Evolutionary conservation across 176 grass and related monocot species (phyloP).

Genomic region (Avena eriantha): DNA sequence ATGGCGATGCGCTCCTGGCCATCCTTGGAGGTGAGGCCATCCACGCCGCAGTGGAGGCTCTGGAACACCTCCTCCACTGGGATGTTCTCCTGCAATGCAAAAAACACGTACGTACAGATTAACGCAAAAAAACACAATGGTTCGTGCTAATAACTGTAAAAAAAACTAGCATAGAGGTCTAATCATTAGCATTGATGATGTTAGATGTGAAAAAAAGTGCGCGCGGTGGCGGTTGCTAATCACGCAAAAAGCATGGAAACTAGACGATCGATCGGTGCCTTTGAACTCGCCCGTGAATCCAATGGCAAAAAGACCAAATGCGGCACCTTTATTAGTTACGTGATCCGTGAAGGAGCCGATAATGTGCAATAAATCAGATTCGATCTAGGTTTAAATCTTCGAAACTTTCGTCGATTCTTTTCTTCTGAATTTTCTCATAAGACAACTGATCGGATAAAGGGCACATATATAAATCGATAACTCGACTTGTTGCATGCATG

Average conservation of each 20-base stretch:
- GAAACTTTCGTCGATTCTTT: neutral
- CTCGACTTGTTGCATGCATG: neutral
- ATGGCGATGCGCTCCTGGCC: constrained; percentile 58
- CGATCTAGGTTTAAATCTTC: constrained; percentile 8
- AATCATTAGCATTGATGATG: neutral
- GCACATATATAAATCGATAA: neutral
- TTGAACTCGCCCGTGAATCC: constrained; percentile 32
- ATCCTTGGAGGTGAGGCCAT: constrained; percentile 67
- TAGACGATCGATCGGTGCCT: neutral
- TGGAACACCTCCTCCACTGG: constrained; percentile 91
- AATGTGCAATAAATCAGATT: neutral
- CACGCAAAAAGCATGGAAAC: neutral
- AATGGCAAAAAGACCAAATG: neutral
- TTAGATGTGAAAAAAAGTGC: neutral
- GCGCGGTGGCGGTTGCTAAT: constrained; percentile 37
- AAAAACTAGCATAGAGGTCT: neutral
- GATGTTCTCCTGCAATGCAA: constrained; percentile 70
- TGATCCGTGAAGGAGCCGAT: neutral
- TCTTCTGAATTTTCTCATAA: neutral
- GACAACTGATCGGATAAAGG: neutral
- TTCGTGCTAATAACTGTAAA: neutral
- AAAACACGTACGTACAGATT: neutral
- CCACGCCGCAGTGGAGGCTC: constrained; percentile 61
- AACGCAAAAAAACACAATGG: neutral
- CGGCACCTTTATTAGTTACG: neutral